These are phyloP conservation scores for Amanita rimosa DNA, from an alignment of 768 basidiomycete species.

Conservation along the genomic window DNA sequence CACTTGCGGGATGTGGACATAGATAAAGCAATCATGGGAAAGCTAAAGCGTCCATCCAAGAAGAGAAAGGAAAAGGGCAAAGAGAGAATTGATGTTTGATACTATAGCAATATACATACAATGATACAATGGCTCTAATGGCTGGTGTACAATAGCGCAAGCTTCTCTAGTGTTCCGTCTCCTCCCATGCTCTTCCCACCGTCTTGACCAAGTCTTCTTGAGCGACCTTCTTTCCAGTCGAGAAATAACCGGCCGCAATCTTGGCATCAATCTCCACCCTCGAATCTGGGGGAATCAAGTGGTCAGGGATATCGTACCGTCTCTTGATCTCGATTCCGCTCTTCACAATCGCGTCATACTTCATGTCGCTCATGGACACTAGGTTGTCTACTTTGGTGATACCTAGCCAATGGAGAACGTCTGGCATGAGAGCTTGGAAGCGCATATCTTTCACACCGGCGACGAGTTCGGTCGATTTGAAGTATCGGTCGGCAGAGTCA, in stretches of 20 bases:
- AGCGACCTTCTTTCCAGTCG: slow-evolving; percentile 64
- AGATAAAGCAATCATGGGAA: neutral
- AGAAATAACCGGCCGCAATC: slow-evolving; percentile 90
- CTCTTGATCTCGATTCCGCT: slow-evolving; percentile 75
- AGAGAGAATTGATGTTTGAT: too few species aligned
- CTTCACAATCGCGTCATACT: slow-evolving; percentile 88
- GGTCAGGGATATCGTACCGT: slow-evolving; percentile 83
- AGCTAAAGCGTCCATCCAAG: neutral
- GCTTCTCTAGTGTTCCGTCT: slow-evolving; percentile 56
- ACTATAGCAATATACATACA: too few species aligned
- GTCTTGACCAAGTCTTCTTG: slow-evolving; percentile 78
- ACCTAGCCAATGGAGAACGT: slow-evolving; percentile 91
- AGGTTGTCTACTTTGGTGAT: slow-evolving; percentile 84
- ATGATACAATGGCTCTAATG: neutral
- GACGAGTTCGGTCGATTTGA: slow-evolving; percentile 86
- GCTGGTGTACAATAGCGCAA: too few species aligned
- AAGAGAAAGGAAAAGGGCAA: slow-evolving; percentile 1
- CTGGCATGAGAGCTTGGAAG: slow-evolving; percentile 93
- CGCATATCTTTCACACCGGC: slow-evolving; percentile 95
- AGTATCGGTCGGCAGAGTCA: slow-evolving; percentile 75
- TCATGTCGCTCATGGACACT: slow-evolving; percentile 91
- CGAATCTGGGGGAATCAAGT: slow-evolving; percentile 84
- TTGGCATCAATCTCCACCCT: slow-evolving; percentile 95
- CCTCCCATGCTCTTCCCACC: slow-evolving; percentile 85
- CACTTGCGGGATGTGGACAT: slow-evolving; percentile 21